Percentiles rank a stretch among this genome's conserved stretches.
Evolutionary conservation across 441 rosid genomes (phyloP).

Genomic region (Gossypium trilobum): DNA sequence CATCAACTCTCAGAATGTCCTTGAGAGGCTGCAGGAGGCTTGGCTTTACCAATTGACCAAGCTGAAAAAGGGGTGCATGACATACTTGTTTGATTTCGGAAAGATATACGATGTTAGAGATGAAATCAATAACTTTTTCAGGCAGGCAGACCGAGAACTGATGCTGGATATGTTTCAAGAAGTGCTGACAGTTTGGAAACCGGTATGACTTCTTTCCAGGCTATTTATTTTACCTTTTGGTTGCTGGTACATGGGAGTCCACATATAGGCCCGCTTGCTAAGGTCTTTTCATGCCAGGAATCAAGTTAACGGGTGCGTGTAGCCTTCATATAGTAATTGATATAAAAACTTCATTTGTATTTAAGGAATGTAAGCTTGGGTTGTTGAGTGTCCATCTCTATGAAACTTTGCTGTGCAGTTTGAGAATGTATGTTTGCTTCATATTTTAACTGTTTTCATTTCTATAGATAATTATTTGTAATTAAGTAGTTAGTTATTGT

Average conservation of each 20-base stretch:
- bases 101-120: slow-evolving; percentile 78
- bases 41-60: slow-evolving; percentile 82
- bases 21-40: slow-evolving; percentile 81
- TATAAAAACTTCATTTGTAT: background rate
- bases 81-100: slow-evolving; percentile 75
- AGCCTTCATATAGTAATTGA: background rate
- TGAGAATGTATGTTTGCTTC: background rate
- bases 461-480: background rate
- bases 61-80: slow-evolving; percentile 76
- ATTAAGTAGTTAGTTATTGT: background rate
- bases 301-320: background rate
- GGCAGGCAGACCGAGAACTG: slow-evolving; percentile 67
- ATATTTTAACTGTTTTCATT: background rate
- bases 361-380: background rate
- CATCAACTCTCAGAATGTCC: slow-evolving; percentile 66
- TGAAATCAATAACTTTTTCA: slow-evolving; percentile 60
- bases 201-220: slow-evolving; percentile 20
- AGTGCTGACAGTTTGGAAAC: slow-evolving; percentile 74
- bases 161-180: slow-evolving; percentile 85
- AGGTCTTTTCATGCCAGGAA: background rate
- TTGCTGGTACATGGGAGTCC: background rate
- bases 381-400: background rate
- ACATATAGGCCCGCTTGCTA: background rate
- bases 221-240: background rate
- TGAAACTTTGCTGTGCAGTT: background rate